Conservation (phyloP, 352 stramenopile species). For the Pythium vanterpoolii region DNA sequence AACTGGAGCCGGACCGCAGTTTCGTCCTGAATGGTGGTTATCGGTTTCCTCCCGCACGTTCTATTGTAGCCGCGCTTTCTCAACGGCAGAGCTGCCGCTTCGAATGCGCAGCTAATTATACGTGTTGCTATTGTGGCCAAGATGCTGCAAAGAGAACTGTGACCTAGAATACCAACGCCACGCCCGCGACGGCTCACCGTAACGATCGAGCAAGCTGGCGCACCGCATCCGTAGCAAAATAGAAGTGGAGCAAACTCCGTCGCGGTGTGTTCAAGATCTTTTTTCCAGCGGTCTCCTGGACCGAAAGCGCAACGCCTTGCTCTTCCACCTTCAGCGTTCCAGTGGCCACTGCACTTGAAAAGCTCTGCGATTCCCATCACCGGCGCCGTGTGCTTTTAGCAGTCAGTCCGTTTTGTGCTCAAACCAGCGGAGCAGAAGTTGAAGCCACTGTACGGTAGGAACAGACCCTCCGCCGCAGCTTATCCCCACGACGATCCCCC, state of each 20-base stretch:
- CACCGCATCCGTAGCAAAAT: not conserved
- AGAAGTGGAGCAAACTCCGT: not conserved
- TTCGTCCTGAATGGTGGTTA: not conserved
- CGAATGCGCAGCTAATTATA: slow-evolving; percentile 1
- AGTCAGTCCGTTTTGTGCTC: not conserved
- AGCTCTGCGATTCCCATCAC: not conserved
- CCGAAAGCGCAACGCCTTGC: not conserved
- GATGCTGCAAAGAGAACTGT: not conserved
- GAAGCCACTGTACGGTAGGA: not conserved
- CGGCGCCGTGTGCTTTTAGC: not conserved
- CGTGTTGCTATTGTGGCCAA: not conserved
- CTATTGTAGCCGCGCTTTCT: not conserved
- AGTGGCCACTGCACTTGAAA: not conserved
- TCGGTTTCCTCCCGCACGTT: not conserved
- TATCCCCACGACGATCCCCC: not conserved
- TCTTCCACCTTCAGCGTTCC: not conserved
- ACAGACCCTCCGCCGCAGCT: not conserved
- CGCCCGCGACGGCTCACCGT: not conserved
- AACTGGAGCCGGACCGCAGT: not conserved
- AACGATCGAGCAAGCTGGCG: slow-evolving; percentile 1
- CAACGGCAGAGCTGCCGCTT: not conserved
- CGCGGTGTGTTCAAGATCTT: slow-evolving; percentile 3
- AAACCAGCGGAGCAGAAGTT: not conserved
- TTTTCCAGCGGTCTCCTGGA: slow-evolving; percentile 5
- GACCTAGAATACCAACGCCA: no score